phyloP scores from a whole-genome alignment of 345 rosid genomes.

The Syzygium aromaticum region DNA sequence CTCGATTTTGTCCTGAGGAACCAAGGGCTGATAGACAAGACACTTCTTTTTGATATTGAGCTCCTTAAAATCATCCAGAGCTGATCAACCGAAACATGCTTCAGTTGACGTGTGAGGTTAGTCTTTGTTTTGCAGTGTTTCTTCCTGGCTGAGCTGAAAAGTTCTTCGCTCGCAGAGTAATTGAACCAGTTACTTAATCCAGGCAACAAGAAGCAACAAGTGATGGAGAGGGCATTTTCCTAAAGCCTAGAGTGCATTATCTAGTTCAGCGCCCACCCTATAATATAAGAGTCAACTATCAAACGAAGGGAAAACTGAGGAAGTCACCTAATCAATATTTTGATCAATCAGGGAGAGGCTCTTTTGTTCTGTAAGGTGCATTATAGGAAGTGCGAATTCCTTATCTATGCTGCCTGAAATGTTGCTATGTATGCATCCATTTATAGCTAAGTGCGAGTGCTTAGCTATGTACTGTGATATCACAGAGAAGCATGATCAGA shows the following conservation, averaged over 20 bases:
- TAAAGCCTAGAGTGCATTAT: not conserved
- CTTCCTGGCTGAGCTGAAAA: not conserved
- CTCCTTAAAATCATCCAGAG: slow-evolving; percentile 71
- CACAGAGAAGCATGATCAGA: not conserved
- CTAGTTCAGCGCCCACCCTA: not conserved
- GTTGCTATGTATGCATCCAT: not conserved
- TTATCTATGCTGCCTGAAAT: not conserved
- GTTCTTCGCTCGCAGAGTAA: not conserved
- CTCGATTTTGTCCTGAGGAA: slow-evolving; percentile 89
- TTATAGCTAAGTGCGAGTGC: not conserved
- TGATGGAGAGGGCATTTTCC: not conserved
- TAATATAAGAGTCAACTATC: not conserved
- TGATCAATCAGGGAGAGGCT: not conserved
- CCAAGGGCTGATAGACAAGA: slow-evolving; percentile 94
- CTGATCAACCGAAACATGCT: slow-evolving; percentile 6
- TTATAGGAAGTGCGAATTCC: not conserved
- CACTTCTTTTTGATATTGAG: slow-evolving; percentile 85
- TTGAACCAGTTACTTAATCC: not conserved
- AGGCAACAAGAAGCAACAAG: not conserved
- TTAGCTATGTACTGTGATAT: not conserved
- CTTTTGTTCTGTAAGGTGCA: not conserved
- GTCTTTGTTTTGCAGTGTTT: not conserved
- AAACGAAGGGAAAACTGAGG: not conserved
- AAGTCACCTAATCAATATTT: not conserved
- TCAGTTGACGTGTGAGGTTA: slow-evolving; percentile 4